Conservation (phyloP, 2,329 filamentous ascomycete species). For the Pseudopyricularia javanii region DNA sequence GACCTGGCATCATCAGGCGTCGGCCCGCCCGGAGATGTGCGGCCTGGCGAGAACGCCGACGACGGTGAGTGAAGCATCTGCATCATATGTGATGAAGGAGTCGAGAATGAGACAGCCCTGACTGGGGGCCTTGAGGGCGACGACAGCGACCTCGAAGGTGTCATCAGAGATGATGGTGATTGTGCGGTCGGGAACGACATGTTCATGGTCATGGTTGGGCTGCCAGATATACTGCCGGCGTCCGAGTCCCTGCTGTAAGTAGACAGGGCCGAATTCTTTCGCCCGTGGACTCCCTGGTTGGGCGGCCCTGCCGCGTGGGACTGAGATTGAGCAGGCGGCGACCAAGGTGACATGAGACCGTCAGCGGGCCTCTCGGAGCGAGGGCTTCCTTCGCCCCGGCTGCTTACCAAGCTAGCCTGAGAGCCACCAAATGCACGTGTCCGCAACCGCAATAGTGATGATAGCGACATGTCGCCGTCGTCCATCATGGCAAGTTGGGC, state of each 20-base stretch:
- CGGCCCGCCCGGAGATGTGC: background rate
- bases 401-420: constrained; percentile 57
- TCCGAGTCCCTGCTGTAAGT: constrained; percentile 35
- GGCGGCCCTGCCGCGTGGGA: constrained; percentile 2
- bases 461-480: constrained; percentile 62
- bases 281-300: constrained; percentile 17
- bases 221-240: constrained; percentile 29
- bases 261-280: constrained; percentile 37
- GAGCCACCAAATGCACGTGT: constrained; percentile 73
- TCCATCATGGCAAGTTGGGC: constrained; percentile 64
- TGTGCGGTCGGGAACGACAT: constrained; percentile 8
- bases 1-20: background rate
- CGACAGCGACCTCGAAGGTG: constrained; percentile 8
- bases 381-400: constrained; percentile 38
- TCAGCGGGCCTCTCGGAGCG: constrained; percentile 15
- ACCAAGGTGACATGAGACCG: constrained; percentile 4
- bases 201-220: constrained; percentile 33
- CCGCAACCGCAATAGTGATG: constrained; percentile 59
- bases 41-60: constrained; percentile 5
- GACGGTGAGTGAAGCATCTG: constrained; percentile 11
- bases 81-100: constrained; percentile 3
- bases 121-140: constrained; percentile 10
- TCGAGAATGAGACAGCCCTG: background rate
- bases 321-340: background rate
- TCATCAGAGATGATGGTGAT: constrained; percentile 5